Evolutionary conservation across 768 basidiomycete genomes (phyloP).

Genomic region (Leccinum aurantiacum): DNA sequence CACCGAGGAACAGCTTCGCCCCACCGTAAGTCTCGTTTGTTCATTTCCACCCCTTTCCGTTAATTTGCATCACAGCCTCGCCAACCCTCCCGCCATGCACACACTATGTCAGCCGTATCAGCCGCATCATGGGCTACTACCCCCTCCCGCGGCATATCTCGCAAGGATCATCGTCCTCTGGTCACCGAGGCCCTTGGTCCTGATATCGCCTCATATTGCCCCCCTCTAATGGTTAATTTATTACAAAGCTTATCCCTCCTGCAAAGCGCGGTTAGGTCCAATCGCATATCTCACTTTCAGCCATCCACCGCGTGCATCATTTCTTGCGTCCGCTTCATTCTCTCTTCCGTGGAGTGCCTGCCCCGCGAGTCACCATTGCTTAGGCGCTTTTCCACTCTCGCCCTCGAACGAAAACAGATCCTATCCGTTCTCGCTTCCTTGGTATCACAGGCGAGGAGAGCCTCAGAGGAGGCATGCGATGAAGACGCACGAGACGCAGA

Average conservation of each 20-base stretch:
- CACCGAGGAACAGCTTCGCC: slow-evolving; percentile 54
- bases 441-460: slow-evolving; percentile 75
- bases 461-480: slow-evolving; percentile 48
- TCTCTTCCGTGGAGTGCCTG: slow-evolving; percentile 81
- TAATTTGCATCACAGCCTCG: slow-evolving; percentile 25
- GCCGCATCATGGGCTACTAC: slow-evolving; percentile 54
- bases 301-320: slow-evolving; percentile 95
- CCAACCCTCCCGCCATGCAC: slow-evolving; percentile 44
- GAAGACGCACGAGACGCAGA: slow-evolving; percentile 52
- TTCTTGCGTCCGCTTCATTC: slow-evolving; percentile 85
- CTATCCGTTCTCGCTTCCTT: slow-evolving; percentile 78
- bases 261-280: slow-evolving; percentile 79
- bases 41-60: not conserved
- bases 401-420: slow-evolving; percentile 78
- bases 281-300: slow-evolving; percentile 81
- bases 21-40: slow-evolving; percentile 38
- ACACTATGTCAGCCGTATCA: slow-evolving; percentile 52
- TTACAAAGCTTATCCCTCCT: slow-evolving; percentile 84
- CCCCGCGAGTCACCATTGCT: slow-evolving; percentile 78
- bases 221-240: slow-evolving; percentile 79
- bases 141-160: slow-evolving; percentile 39
- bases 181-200: slow-evolving; percentile 45
- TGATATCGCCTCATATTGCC: slow-evolving; percentile 64
- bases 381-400: slow-evolving; percentile 61
- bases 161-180: slow-evolving; percentile 44